These are phyloP conservation scores for Mollisiaceae sp. DNA, from an alignment of 2,329 filamentous ascomycete genomes.

Conservation along the genomic window DNA sequence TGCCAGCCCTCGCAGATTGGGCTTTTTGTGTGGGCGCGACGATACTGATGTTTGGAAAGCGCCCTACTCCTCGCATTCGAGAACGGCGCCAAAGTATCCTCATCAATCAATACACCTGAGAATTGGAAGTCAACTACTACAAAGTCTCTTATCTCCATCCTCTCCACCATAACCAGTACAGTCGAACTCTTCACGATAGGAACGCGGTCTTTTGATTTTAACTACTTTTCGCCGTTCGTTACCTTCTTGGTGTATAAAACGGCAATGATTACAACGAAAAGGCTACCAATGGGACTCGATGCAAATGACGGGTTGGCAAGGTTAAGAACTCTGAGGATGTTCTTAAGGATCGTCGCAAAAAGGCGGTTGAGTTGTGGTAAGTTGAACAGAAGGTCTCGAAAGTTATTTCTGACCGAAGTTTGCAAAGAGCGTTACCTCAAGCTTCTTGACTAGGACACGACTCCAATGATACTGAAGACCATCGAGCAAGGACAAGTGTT, in stretches of 20 bases:
- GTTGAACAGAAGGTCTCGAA: conserved; percentile 6
- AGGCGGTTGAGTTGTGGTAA: conserved; percentile 30
- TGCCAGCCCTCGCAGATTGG: background rate
- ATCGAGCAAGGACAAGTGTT: too few species aligned
- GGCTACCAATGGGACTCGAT: conserved; percentile 16
- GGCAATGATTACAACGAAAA: conserved; percentile 27
- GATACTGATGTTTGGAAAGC: conserved; percentile 10
- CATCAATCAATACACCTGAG: conserved; percentile 14
- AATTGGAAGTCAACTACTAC: conserved; percentile 18
- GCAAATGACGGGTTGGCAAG: conserved; percentile 17
- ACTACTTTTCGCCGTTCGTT: conserved; percentile 27
- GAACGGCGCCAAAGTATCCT: conserved; percentile 28
- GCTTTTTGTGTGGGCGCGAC: background rate
- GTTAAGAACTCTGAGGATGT: conserved; percentile 27
- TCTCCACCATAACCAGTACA: conserved; percentile 19
- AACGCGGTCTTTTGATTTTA: background rate
- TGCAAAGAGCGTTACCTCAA: conserved; percentile 31
- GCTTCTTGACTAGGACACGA: conserved; percentile 35
- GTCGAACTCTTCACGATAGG: conserved; percentile 14
- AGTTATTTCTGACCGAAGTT: conserved; percentile 1
- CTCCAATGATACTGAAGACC: conserved; percentile 30
- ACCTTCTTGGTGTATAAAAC: conserved; percentile 31
- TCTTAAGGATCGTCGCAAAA: conserved; percentile 24
- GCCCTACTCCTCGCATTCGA: conserved; percentile 29
- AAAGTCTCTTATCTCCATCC: too few species aligned